phyloP scores from a whole-genome alignment of 495 filamentous ascomycete genomes.

The Hypoxylon cercidicola region DNA sequence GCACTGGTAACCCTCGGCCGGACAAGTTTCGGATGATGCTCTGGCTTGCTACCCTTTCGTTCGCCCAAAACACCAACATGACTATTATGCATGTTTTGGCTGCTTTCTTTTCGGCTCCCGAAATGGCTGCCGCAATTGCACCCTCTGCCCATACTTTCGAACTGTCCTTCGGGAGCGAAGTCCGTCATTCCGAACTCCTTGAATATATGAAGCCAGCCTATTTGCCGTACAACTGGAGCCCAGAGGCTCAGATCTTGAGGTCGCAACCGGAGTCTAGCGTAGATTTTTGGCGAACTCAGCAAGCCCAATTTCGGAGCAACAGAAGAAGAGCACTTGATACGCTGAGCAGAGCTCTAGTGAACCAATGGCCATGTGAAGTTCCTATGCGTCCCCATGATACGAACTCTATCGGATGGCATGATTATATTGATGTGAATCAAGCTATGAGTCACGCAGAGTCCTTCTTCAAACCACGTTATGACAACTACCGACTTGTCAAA shows the following conservation, averaged over 20 bases:
- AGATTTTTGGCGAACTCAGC: not conserved
- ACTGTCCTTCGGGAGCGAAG: not conserved
- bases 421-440: slow-evolving; percentile 21
- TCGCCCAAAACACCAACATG: slow-evolving; percentile 44
- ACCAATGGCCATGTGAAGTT: slow-evolving; percentile 45
- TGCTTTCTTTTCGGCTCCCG: slow-evolving; percentile 46
- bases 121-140: slow-evolving; percentile 24
- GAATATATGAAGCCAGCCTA: not conserved
- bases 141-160: not conserved
- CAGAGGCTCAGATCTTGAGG: not conserved
- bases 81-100: slow-evolving; percentile 51
- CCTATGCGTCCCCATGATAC: not conserved
- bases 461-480: slow-evolving; percentile 49
- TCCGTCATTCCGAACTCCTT: not conserved
- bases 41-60: slow-evolving; percentile 55
- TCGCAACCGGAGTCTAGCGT: not conserved
- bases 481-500: slow-evolving; percentile 41
- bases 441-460: slow-evolving; percentile 31
- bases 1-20: slow-evolving; percentile 3
- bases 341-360: slow-evolving; percentile 32
- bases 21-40: slow-evolving; percentile 58
- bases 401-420: not conserved
- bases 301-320: not conserved
- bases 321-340: not conserved
- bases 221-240: not conserved